phyloP scores from a whole-genome alignment of 805 yeast genomes.

The Ogataea haglerorum region DNA sequence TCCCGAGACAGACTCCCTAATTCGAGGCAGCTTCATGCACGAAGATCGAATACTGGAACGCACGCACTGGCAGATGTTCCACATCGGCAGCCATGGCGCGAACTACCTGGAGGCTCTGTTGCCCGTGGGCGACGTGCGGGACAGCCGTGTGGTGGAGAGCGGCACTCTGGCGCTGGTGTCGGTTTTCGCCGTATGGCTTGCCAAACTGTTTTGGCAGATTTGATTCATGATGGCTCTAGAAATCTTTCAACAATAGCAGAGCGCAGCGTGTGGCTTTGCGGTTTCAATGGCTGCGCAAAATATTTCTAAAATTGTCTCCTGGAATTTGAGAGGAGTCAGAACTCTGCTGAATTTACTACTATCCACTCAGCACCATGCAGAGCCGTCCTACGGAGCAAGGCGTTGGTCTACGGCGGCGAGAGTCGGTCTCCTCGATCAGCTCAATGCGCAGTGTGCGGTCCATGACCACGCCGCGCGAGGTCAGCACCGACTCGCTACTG shows the following conservation, averaged over 20 bases:
- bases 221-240: constrained; percentile 2
- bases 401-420: constrained; percentile 28
- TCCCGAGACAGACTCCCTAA: constrained; percentile 9
- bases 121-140: constrained; percentile 4
- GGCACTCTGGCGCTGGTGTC: constrained; percentile 6
- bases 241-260: neutral
- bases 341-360: neutral
- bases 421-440: constrained; percentile 34
- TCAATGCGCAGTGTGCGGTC: constrained; percentile 11
- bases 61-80: constrained; percentile 1
- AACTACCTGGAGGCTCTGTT: constrained; percentile 1
- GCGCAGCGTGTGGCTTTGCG: constrained; percentile 8
- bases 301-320: constrained; percentile 7
- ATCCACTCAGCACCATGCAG: neutral
- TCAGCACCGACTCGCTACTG: constrained; percentile 40
- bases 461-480: constrained; percentile 26
- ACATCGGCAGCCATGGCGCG: constrained; percentile 1
- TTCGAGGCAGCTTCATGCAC: constrained; percentile 22
- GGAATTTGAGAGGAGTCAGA: constrained; percentile 1
- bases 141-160: neutral
- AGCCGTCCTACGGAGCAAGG: constrained; percentile 1
- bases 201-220: neutral
- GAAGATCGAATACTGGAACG: constrained; percentile 10
- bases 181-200: constrained; percentile 1
- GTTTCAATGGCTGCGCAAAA: constrained; percentile 7